Conservation (phyloP, 257 asterid species). For the Galeopsis tetrahit region DNA sequence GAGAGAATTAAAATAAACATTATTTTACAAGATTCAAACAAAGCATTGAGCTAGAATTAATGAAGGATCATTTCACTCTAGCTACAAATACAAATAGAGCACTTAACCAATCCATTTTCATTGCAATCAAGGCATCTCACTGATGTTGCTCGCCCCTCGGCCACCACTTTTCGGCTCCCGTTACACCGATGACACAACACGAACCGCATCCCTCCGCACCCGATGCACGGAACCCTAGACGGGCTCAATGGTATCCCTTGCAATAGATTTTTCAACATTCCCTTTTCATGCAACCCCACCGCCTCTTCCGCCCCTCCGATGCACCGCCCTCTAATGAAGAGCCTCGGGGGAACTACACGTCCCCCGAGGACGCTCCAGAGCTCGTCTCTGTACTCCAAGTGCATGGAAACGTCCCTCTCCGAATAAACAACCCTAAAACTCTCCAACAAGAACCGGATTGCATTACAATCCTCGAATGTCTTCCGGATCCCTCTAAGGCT, state of each 20-base stretch:
- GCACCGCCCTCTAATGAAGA: slow-evolving; percentile 62
- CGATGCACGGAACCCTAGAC: slow-evolving; percentile 48
- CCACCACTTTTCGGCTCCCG: slow-evolving; percentile 60
- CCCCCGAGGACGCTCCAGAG: slow-evolving; percentile 60
- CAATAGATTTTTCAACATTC: slow-evolving; percentile 48
- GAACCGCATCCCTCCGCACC: slow-evolving; percentile 64
- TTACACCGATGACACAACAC: slow-evolving; percentile 57
- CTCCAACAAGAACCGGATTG: slow-evolving; percentile 57
- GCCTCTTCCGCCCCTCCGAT: slow-evolving; percentile 87
- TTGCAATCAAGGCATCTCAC: slow-evolving; percentile 69
- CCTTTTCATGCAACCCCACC: slow-evolving; percentile 68
- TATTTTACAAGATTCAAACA: slow-evolving; percentile 30
- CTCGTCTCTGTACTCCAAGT: slow-evolving; percentile 74
- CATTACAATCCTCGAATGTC: slow-evolving; percentile 73
- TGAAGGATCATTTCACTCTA: not conserved
- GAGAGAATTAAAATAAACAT: not conserved
- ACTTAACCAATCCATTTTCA: slow-evolving; percentile 77
- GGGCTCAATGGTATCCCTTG: slow-evolving; percentile 57
- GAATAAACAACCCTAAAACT: slow-evolving; percentile 56
- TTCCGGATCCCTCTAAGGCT: slow-evolving; percentile 78
- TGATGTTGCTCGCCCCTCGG: slow-evolving; percentile 21
- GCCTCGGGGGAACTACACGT: slow-evolving; percentile 72
- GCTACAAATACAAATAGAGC: slow-evolving; percentile 54
- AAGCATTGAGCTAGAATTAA: not conserved
- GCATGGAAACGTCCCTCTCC: slow-evolving; percentile 78